Evolutionary conservation across 2,329 filamentous ascomycete genomes (phyloP).

Genomic region (Cladosporium sp.): DNA sequence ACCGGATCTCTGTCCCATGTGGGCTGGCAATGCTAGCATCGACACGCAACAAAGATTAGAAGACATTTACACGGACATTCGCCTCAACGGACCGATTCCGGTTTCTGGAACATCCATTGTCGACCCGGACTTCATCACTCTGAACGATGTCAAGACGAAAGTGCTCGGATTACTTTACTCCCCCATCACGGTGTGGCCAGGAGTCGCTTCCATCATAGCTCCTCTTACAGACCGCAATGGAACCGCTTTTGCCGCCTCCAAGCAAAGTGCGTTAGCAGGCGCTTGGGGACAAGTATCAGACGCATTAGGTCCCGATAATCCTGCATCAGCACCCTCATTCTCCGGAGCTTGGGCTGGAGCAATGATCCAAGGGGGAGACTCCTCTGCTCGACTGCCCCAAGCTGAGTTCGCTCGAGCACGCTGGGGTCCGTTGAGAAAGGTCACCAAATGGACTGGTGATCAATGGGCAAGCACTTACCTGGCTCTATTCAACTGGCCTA

Average conservation of each 20-base stretch:
- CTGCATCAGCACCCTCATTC: neutral
- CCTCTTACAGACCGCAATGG: neutral
- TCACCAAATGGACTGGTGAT: neutral
- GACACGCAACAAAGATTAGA: neutral
- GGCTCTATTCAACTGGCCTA: neutral
- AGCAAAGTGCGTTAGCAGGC: neutral
- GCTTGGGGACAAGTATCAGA: neutral
- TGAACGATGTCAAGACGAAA: neutral
- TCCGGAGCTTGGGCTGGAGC: neutral
- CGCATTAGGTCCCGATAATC: neutral
- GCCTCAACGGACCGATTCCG: neutral
- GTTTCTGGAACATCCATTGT: neutral
- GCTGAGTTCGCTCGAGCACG: neutral
- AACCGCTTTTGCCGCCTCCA: neutral
- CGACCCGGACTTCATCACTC: neutral
- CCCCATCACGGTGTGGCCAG: neutral
- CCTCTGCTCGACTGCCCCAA: neutral
- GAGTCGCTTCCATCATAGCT: neutral
- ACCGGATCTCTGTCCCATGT: neutral
- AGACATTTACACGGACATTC: neutral
- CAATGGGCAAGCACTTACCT: neutral
- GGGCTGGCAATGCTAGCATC: neutral
- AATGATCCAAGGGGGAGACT: neutral
- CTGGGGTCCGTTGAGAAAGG: neutral
- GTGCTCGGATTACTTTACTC: neutral